Percentiles rank a stretch among this genome's conserved stretches.
Evolutionary conservation across 1,284 basidiomycete species (phyloP).

Genomic region (Porodaedalea pini): DNA sequence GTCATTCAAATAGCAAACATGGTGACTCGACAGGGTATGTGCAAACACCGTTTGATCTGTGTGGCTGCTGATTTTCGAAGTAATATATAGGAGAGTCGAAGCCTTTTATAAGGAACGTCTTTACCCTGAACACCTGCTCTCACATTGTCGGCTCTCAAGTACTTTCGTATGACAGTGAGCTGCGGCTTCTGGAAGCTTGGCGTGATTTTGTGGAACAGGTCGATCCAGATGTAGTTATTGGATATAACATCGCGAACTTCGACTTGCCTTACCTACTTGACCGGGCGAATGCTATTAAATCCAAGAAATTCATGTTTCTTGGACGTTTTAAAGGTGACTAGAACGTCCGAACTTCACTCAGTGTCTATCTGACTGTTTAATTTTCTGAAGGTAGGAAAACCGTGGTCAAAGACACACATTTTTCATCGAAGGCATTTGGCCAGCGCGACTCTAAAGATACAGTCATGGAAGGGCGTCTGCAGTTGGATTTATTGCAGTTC

Average conservation of each 20-base stretch:
- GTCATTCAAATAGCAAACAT: conserved; percentile 98
- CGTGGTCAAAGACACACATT: conserved; percentile 86
- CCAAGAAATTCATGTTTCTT: conserved; percentile 69
- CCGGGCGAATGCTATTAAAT: conserved; percentile 78
- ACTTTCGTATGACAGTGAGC: conserved; percentile 77
- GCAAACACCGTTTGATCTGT: conserved; percentile 9
- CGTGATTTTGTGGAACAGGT: conserved; percentile 81
- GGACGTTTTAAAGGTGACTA: conserved; percentile 74
- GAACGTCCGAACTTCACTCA: too few species aligned
- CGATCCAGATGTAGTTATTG: conserved; percentile 91
- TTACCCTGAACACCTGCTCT: conserved; percentile 89
- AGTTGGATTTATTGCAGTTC: conserved; percentile 90
- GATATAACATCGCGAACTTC: conserved; percentile 90
- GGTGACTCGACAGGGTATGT: conserved; percentile 90
- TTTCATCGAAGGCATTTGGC: conserved; percentile 94
- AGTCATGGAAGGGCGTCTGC: conserved; percentile 81
- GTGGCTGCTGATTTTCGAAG: background rate
- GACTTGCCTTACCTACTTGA: conserved; percentile 94
- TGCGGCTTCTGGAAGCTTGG: conserved; percentile 74
- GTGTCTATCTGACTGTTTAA: background rate
- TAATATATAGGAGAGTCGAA: conserved; percentile 70
- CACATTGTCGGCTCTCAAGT: conserved; percentile 95
- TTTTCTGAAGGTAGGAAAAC: conserved; percentile 59
- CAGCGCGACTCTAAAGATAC: conserved; percentile 95
- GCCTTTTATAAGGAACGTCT: conserved; percentile 94